Evolutionary conservation across 768 basidiomycete species (phyloP), one percentile per base, ranked within the genome.

Genomic region (Leucocoprinus sp.): DNA sequence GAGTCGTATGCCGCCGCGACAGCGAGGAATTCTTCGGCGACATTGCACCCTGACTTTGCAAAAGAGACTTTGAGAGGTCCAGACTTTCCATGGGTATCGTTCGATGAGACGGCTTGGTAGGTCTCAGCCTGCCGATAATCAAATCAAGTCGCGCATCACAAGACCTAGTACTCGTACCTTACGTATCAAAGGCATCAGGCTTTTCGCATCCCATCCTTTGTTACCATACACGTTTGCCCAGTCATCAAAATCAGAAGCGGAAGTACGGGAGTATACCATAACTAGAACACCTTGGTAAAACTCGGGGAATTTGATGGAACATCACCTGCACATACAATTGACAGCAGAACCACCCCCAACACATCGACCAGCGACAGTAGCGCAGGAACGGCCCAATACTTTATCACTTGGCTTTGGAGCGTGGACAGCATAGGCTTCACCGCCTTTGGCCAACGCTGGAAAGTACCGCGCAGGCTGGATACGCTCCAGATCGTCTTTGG

Each of bases 191-290:
- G 81, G 80, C 23, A 83, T 70, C 4, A 84, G 54, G 21, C 75
- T 64, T 38, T 67, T 62, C 0, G 76, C 74, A 4, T 78, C 66
- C 82, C 82, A 84, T 1, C 80, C 82, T 1, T 70, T 59, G 54
- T 82, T 82, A 3, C 65, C 66, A 19, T 74, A 58, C 2, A 64
- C 56, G 1, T 48, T 61, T 54, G 74, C 71, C 82, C 81, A 83
- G 40, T 76, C 75, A 50, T 84, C 77, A 38, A 75, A 82, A 54
- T 84, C 82, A 0, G 79, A 81, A 1, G 76, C 73, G 6, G 75
- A 59, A 11, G 77, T 72, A 19, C 82, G 71, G 0, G 70, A 74
- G 50, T 82, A 83, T 66, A 75, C 67, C 56, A 68, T 67, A 49
- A 71, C 71, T 74, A 36, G 15, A 12, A 29, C 4, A 7, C 36